These are phyloP conservation scores for Ustilago tritici DNA, from an alignment of 1,284 basidiomycete species.

Conservation along the genomic window DNA sequence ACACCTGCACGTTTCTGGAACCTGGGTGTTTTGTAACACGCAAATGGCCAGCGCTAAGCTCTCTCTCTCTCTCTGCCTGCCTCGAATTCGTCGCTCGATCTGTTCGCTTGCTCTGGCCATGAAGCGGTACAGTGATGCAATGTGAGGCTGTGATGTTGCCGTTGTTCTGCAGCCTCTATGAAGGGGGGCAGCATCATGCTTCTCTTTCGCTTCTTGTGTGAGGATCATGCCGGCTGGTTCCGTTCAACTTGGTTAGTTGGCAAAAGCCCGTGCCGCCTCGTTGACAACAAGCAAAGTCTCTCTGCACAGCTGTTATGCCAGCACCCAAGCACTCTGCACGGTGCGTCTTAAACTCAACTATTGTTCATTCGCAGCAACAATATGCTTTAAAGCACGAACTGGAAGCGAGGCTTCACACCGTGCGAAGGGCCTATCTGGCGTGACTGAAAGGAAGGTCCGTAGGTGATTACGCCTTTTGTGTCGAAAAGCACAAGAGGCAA, in stretches of 20 bases:
- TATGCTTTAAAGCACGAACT: background rate
- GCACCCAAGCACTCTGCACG: background rate
- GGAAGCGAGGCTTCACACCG: background rate
- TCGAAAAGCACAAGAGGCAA: constrained; percentile 8
- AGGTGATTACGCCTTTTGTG: constrained; percentile 3
- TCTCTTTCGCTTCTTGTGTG: background rate
- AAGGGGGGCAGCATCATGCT: background rate
- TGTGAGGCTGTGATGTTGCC: background rate
- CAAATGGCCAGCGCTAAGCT: constrained; percentile 8
- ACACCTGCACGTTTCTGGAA: background rate
- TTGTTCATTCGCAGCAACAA: background rate
- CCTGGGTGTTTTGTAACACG: background rate
- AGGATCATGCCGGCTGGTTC: background rate
- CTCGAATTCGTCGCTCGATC: background rate
- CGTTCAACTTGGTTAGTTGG: background rate
- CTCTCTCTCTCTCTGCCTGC: background rate
- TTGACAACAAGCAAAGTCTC: background rate
- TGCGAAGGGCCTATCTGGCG: constrained; percentile 6
- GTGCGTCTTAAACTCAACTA: background rate
- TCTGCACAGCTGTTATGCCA: background rate
- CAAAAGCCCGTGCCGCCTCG: background rate
- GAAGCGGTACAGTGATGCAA: background rate
- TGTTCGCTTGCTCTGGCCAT: background rate
- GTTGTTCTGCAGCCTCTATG: background rate
- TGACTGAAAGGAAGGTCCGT: background rate